Evolutionary conservation across 495 filamentous ascomycete genomes (phyloP), one percentile per base, ranked within the genome.

Genomic region (Aspergillus baeticus): DNA sequence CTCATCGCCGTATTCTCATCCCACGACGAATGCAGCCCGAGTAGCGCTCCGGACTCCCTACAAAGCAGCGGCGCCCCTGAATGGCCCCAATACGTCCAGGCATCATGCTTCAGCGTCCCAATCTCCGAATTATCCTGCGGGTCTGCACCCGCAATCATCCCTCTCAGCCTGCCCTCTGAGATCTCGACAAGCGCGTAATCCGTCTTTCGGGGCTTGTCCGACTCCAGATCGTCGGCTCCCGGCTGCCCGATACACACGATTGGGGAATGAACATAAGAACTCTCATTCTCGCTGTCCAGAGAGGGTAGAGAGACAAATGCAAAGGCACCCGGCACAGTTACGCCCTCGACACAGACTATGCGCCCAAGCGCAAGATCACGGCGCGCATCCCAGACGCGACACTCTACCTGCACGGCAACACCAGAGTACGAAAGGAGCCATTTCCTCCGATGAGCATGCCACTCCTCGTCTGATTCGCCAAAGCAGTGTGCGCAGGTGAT

Each of bases 71-170:
- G 52, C 20, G 52, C 52, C 13, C 52, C 52, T 5, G 52, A 55
- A 11, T 55, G 52, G 1, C 52, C 52, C 52, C 52, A 55, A 33
- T 55, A 55, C 18, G 52, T 55, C 52, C 52, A 55, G 5, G 52
- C 52, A 46, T 55, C 52, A 15, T 55, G 52, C 52, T 26, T 55
- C 41, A 55, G 13, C 33, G 52, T 46, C 31, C 52, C 52, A 29
- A 55, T 55, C 18, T 55, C 52, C 41, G 41, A 37, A 15, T 55
- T 55, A 46, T 46, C 52, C 33, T 55, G 52, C n/a, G 42, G 52
- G 26, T 55, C 52, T 7, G 41, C 42, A 1, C 52, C 41, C 2
- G 52, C 17, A 5, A 55, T 33, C 11, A 55, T 14, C 8, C 52
- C 52, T 13, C 31, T 44, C 41, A 55, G 31, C 21, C 41, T 33